phyloP scores from a whole-genome alignment of 345 rosid genomes.

The Sonneratia caseolaris region DNA sequence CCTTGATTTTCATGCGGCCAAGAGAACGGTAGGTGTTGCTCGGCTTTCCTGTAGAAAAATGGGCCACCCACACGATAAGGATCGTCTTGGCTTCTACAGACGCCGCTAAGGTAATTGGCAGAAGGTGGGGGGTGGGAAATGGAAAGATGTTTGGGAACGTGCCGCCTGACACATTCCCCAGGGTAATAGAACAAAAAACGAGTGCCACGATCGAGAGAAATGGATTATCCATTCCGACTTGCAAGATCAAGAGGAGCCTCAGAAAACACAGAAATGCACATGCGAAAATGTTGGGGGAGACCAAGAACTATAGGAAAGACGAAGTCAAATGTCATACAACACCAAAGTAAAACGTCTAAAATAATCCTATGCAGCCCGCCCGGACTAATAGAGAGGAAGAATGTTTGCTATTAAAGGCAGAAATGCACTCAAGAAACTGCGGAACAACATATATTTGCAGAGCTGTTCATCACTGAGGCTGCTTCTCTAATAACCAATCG shows the following conservation, averaged over 20 bases:
- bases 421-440: background rate
- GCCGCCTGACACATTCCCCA: background rate
- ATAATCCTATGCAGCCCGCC: background rate
- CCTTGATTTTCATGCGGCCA: too few species aligned
- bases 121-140: too few species aligned
- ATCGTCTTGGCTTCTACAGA: too few species aligned
- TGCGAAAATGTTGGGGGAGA: background rate
- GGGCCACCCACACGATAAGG: too few species aligned
- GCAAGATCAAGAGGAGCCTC: background rate
- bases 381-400: background rate
- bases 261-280: background rate
- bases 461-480: background rate
- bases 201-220: background rate
- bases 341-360: background rate
- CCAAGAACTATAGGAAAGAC: background rate
- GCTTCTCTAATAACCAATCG: constrained; percentile 1
- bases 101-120: too few species aligned
- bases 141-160: too few species aligned
- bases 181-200: background rate
- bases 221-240: background rate
- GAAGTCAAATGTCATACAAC: background rate
- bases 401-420: background rate
- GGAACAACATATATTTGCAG: constrained; percentile 2
- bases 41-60: too few species aligned
- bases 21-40: too few species aligned